phyloP scores from a whole-genome alignment of 2,329 filamentous ascomycete species.

The Apiospora aurea region DNA sequence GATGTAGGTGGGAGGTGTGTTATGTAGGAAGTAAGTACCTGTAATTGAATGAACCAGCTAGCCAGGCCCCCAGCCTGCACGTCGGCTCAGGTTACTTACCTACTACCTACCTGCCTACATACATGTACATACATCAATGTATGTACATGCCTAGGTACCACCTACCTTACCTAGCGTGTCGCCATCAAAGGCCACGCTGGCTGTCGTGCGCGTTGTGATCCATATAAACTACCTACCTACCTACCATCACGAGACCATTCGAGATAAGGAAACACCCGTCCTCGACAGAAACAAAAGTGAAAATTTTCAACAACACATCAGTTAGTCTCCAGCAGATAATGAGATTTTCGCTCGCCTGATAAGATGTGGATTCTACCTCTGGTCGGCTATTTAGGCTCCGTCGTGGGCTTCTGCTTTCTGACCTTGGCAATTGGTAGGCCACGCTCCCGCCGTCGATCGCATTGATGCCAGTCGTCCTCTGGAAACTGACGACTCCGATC shows the following conservation, averaged over 20 bases:
- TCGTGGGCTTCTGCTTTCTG: constrained; percentile 90
- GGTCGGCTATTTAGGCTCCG: constrained; percentile 85
- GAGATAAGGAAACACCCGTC: constrained; percentile 17
- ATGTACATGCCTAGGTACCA: too few species aligned
- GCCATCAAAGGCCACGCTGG: constrained; percentile 21
- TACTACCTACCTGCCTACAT: neutral
- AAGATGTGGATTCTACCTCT: constrained; percentile 96
- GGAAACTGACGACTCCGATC: constrained; percentile 23
- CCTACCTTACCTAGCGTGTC: neutral
- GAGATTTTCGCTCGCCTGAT: constrained; percentile 27
- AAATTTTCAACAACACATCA: constrained; percentile 25
- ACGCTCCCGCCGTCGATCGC: constrained; percentile 13
- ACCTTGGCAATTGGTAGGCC: constrained; percentile 86
- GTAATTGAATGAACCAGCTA: too few species aligned
- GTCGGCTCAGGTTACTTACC: too few species aligned
- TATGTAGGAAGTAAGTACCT: too few species aligned
- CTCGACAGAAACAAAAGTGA: neutral
- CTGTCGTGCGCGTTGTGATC: constrained; percentile 16
- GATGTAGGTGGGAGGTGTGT: too few species aligned
- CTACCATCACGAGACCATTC: neutral
- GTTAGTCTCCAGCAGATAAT: constrained; percentile 28
- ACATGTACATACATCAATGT: neutral
- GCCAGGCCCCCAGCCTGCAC: too few species aligned
- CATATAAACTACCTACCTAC: neutral
- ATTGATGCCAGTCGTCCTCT: constrained; percentile 22